A percentile compares a stretch with the other conserved stretches of the same genome.
Conservation (phyloP, 495 filamentous ascomycete species). For the Penicillium steckii region DNA sequence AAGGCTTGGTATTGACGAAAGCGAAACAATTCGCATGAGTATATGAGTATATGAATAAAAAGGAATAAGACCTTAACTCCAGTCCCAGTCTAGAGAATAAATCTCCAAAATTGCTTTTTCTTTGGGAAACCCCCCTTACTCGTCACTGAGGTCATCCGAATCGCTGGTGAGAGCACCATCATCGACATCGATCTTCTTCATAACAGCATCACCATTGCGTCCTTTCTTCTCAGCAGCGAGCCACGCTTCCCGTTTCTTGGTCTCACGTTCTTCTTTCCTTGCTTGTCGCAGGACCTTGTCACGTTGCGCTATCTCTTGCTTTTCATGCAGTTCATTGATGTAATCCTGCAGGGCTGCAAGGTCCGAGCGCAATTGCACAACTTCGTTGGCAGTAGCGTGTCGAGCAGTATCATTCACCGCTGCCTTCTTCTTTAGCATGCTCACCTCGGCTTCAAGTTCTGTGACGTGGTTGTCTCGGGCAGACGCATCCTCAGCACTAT, state of each 20-base stretch:
- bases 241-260: constrained; percentile 42
- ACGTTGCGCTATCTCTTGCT: constrained; percentile 35
- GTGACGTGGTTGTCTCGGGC: constrained; percentile 33
- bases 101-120: constrained; percentile 5
- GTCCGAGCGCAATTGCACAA: constrained; percentile 37
- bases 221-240: constrained; percentile 48
- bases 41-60: background rate
- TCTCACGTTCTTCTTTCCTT: constrained; percentile 42
- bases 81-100: background rate
- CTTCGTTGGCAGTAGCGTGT: constrained; percentile 35
- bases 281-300: constrained; percentile 38
- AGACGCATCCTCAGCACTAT: constrained; percentile 13
- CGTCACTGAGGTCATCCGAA: constrained; percentile 39
- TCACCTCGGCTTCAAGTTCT: constrained; percentile 34
- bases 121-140: constrained; percentile 14
- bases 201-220: constrained; percentile 38
- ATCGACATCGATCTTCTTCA: constrained; percentile 40
- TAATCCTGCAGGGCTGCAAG: constrained; percentile 40
- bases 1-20: background rate
- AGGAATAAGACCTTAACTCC: background rate
- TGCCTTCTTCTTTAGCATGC: constrained; percentile 40
- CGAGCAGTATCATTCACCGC: constrained; percentile 40
- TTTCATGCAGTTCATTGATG: constrained; percentile 41
- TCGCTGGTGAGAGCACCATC: constrained; percentile 37
- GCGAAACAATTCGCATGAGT: background rate